A percentile compares a stretch with the other conserved stretches of the same genome.
These are phyloP conservation scores for Rhodotorula babjevae DNA, from an alignment of 768 basidiomycete species.

Conservation along the genomic window DNA sequence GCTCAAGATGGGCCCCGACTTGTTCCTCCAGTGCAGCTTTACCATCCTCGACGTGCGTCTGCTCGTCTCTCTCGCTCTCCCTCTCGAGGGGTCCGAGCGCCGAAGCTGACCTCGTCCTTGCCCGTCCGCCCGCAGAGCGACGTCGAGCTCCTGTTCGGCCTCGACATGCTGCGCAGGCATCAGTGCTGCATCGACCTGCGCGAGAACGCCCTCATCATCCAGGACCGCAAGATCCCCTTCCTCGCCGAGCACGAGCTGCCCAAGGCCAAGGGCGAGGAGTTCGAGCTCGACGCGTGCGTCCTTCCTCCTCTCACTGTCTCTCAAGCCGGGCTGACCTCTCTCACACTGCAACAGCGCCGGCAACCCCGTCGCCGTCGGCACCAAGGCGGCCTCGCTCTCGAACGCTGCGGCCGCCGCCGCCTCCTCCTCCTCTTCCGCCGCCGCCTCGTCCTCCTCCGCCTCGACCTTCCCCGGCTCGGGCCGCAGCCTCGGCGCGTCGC, in stretches of 20 bases:
- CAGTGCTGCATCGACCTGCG: conserved; percentile 92
- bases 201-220: conserved; percentile 84
- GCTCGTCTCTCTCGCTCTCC: not conserved
- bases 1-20: conserved; percentile 70
- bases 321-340: not conserved
- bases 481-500: conserved; percentile 31
- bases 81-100: not conserved
- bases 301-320: not conserved
- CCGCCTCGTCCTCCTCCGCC: not conserved
- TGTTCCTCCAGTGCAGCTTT: conserved; percentile 82
- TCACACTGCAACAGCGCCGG: conserved; percentile 23
- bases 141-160: conserved; percentile 90
- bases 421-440: conserved; percentile 1
- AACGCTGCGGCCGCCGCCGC: conserved; percentile 6
- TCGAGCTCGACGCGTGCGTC: conserved; percentile 44
- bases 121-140: conserved; percentile 58
- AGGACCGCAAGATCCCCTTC: conserved; percentile 81
- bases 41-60: conserved; percentile 80
- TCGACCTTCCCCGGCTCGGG: conserved; percentile 37
- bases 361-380: conserved; percentile 30
- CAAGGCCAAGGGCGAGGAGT: conserved; percentile 54
- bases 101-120: not conserved
- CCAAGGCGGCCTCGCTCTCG: conserved; percentile 5
- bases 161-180: conserved; percentile 99
- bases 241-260: conserved; percentile 92